These are phyloP conservation scores for Hypsizygus marmoreus DNA, from an alignment of 768 basidiomycete genomes.

Conservation along the genomic window DNA sequence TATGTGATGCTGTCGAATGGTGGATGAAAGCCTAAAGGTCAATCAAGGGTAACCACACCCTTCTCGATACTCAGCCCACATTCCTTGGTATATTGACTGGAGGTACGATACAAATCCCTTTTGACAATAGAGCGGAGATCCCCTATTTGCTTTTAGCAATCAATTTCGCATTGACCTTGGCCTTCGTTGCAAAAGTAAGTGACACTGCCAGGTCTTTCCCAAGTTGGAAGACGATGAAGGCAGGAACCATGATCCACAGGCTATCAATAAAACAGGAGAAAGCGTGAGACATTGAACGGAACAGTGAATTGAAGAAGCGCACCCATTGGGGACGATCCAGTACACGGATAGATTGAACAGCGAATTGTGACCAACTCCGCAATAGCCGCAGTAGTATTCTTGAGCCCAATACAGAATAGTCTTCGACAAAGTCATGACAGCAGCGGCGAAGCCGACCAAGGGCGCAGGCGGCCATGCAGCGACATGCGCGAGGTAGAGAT, in stretches of 20 bases:
- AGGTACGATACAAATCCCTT: no score
- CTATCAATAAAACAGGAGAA: constrained; percentile 33
- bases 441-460: constrained; percentile 71
- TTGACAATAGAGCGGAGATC: no score
- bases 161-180: constrained; percentile 21
- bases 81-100: no score
- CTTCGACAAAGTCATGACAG: constrained; percentile 82
- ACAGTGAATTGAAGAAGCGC: constrained; percentile 23
- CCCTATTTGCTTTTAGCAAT: constrained; percentile 17
- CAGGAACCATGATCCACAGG: constrained; percentile 77
- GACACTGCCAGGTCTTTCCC: constrained; percentile 60
- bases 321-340: constrained; percentile 85
- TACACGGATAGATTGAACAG: constrained; percentile 49
- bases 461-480: constrained; percentile 63
- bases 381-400: constrained; percentile 77
- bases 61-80: no score
- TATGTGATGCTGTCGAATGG: no score
- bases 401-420: constrained; percentile 81
- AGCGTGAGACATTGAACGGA: background rate
- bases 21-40: no score
- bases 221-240: constrained; percentile 57
- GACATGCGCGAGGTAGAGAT: constrained; percentile 76
- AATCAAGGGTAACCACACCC: no score
- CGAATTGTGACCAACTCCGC: constrained; percentile 75
- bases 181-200: constrained; percentile 32